These are phyloP conservation scores for Aspergillus ochraceus DNA, from an alignment of 2,329 filamentous ascomycete genomes.

Conservation along the genomic window DNA sequence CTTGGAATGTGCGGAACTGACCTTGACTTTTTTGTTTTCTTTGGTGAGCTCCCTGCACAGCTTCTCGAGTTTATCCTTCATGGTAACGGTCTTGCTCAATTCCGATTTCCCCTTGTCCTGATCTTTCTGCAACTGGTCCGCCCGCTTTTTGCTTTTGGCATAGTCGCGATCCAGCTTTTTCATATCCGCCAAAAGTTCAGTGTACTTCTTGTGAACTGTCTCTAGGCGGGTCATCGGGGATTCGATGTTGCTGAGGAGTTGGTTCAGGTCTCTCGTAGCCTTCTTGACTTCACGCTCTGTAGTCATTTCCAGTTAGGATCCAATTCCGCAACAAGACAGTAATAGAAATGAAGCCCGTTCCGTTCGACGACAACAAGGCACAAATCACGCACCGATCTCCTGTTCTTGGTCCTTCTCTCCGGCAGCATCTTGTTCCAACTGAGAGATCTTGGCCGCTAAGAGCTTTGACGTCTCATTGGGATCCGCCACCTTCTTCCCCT, in stretches of 20 bases:
- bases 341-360: constrained; percentile 15
- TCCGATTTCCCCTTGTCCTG: constrained; percentile 88
- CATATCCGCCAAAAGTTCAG: constrained; percentile 89
- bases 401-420: constrained; percentile 93
- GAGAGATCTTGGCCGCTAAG: constrained; percentile 88
- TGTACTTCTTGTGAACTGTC: constrained; percentile 84
- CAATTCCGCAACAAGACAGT: constrained; percentile 7
- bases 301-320: constrained; percentile 26
- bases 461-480: constrained; percentile 88
- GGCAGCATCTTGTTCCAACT: constrained; percentile 88
- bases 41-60: constrained; percentile 90
- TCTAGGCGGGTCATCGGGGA: constrained; percentile 90
- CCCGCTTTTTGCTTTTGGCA: constrained; percentile 91
- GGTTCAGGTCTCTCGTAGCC: constrained; percentile 85
- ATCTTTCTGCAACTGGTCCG: constrained; percentile 93
- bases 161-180: constrained; percentile 93
- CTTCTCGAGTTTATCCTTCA: constrained; percentile 97
- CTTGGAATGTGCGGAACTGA: constrained; percentile 11
- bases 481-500: constrained; percentile 81
- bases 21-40: constrained; percentile 98
- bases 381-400: constrained; percentile 75
- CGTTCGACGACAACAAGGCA: constrained; percentile 5
- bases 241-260: constrained; percentile 83
- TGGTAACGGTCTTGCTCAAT: constrained; percentile 80
- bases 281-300: constrained; percentile 91